phyloP scores from a whole-genome alignment of 768 basidiomycete genomes.

The Strobilomyces confusus region DNA sequence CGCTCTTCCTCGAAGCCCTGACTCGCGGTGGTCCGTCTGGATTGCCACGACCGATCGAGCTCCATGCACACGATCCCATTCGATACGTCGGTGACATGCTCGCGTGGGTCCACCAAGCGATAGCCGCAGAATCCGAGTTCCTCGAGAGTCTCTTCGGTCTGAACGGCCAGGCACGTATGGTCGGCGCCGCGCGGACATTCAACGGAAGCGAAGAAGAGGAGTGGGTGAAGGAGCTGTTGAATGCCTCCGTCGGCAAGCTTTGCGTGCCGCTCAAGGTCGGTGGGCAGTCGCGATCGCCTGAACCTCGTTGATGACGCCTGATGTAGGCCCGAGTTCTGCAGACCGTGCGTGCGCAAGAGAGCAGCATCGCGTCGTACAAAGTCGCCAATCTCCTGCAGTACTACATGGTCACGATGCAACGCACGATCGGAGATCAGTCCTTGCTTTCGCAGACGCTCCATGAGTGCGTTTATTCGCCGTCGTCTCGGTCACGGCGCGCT shows the following conservation, averaged over 20 bases:
- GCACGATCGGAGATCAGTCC: slow-evolving; percentile 86
- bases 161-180: slow-evolving; percentile 53
- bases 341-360: slow-evolving; percentile 90
- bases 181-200: slow-evolving; percentile 60
- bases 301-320: background rate
- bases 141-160: slow-evolving; percentile 83
- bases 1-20: slow-evolving; percentile 81
- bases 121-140: slow-evolving; percentile 93
- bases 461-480: slow-evolving; percentile 51
- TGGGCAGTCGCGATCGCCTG: background rate
- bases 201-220: slow-evolving; percentile 63
- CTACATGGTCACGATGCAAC: slow-evolving; percentile 87
- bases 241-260: slow-evolving; percentile 76
- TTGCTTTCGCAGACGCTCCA: slow-evolving; percentile 69
- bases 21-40: slow-evolving; percentile 86
- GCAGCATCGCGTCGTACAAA: slow-evolving; percentile 87
- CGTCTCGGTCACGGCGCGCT: background rate
- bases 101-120: slow-evolving; percentile 95
- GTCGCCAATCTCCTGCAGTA: slow-evolving; percentile 95
- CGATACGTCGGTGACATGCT: slow-evolving; percentile 98
- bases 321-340: slow-evolving; percentile 83
- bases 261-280: slow-evolving; percentile 84
- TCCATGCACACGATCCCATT: slow-evolving; percentile 96
- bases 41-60: slow-evolving; percentile 87
- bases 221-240: slow-evolving; percentile 77